These are phyloP conservation scores for Lodderomyces parapsilosis DNA, from an alignment of 1,139 yeast species.

Conservation along the genomic window DNA sequence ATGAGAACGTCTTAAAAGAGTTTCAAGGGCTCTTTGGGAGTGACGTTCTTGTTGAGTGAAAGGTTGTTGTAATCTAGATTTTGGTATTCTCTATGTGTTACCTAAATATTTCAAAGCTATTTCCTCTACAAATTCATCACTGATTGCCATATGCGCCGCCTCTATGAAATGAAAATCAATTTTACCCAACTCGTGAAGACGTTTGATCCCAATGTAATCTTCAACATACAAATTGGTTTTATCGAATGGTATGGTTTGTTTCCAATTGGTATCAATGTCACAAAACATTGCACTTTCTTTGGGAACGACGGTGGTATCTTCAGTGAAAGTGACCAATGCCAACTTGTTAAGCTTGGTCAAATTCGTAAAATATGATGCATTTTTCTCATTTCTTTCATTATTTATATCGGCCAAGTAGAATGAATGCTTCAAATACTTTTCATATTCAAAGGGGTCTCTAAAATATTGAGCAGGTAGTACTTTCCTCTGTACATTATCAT, in stretches of 20 bases:
- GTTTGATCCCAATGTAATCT: constrained; percentile 60
- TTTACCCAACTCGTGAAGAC: constrained; percentile 39
- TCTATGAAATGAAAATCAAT: constrained; percentile 53
- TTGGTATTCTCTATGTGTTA: not conserved
- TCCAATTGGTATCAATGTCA: constrained; percentile 49
- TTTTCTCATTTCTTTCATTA: constrained; percentile 47
- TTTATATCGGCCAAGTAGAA: constrained; percentile 63
- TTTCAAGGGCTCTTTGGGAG: constrained; percentile 10
- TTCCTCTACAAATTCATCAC: constrained; percentile 44
- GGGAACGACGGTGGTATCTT: constrained; percentile 71
- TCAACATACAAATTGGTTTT: constrained; percentile 49
- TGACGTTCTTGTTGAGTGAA: constrained; percentile 12
- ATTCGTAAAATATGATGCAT: constrained; percentile 38
- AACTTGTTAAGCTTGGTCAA: constrained; percentile 47
- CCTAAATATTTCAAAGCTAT: constrained; percentile 38
- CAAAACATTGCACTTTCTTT: constrained; percentile 69
- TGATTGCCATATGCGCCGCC: constrained; percentile 68
- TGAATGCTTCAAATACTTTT: constrained; percentile 49
- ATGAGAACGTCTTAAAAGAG: not conserved
- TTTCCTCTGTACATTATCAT: constrained; percentile 52
- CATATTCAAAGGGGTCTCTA: constrained; percentile 51
- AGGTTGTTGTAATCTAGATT: not conserved
- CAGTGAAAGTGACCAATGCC: constrained; percentile 57
- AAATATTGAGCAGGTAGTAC: constrained; percentile 77
- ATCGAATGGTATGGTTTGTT: constrained; percentile 44